phyloP scores from a whole-genome alignment of 352 stramenopile species.

The Pythium aquatile region DNA sequence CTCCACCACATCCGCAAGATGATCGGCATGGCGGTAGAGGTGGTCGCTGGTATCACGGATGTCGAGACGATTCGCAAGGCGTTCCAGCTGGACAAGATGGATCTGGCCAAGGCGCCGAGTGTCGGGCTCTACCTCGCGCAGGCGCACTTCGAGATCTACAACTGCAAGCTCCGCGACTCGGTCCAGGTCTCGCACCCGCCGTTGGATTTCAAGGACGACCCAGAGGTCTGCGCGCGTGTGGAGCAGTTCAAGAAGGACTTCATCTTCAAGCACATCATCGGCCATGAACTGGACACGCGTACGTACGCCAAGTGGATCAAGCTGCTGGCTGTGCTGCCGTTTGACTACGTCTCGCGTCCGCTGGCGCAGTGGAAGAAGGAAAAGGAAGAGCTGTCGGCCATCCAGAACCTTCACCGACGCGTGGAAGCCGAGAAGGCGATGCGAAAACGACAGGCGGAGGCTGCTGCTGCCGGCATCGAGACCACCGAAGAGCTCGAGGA shows the following conservation, averaged over 20 bases:
- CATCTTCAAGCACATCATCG: conserved; percentile 86
- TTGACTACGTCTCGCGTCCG: conserved; percentile 59
- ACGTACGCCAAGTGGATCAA: conserved; percentile 84
- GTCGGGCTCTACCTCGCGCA: conserved; percentile 85
- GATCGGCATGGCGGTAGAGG: conserved; percentile 85
- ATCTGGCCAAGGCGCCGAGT: conserved; percentile 82
- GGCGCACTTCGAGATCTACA: conserved; percentile 87
- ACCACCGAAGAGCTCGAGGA: not conserved
- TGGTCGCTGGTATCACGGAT: conserved; percentile 60
- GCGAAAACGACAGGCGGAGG: conserved; percentile 18
- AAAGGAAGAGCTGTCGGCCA: conserved; percentile 53
- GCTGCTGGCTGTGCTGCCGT: conserved; percentile 65
- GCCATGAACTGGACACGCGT: conserved; percentile 68
- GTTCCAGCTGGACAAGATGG: conserved; percentile 80
- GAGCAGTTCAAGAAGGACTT: conserved; percentile 77
- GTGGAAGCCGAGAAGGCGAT: conserved; percentile 29
- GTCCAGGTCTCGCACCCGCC: conserved; percentile 68
- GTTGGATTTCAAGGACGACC: conserved; percentile 56
- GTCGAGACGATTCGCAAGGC: conserved; percentile 52
- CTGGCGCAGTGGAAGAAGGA: conserved; percentile 72
- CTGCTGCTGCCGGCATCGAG: not conserved
- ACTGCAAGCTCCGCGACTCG: conserved; percentile 66
- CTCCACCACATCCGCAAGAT: conserved; percentile 99
- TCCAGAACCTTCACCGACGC: conserved; percentile 25
- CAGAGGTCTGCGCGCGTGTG: conserved; percentile 42